phyloP scores from a whole-genome alignment of 805 yeast genomes.

The Saccharomyces cerevisiae region DNA sequence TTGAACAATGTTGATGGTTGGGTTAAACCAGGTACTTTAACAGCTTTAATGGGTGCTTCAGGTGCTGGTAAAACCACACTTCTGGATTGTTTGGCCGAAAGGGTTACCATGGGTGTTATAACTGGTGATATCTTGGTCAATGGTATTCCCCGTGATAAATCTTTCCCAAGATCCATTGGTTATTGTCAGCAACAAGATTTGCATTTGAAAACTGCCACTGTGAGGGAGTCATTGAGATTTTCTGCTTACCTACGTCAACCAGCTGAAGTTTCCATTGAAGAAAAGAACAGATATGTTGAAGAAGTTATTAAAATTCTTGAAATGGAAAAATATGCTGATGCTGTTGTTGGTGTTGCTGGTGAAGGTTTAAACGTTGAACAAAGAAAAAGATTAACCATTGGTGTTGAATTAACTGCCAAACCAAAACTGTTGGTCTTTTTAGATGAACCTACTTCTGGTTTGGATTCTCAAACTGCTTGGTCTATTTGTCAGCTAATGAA shows the following conservation, averaged over 20 bases:
- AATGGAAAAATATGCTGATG: conserved; percentile 59
- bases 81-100: conserved; percentile 60
- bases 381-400: conserved; percentile 54
- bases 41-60: conserved; percentile 71
- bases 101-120: conserved; percentile 63
- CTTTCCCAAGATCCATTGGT: conserved; percentile 58
- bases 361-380: conserved; percentile 60
- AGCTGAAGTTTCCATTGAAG: conserved; percentile 38
- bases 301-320: conserved; percentile 54
- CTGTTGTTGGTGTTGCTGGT: conserved; percentile 67
- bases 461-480: conserved; percentile 65
- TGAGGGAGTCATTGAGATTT: conserved; percentile 61
- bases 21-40: conserved; percentile 76
- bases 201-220: conserved; percentile 57
- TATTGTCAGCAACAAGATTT: conserved; percentile 74
- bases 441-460: conserved; percentile 64
- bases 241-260: conserved; percentile 67
- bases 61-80: conserved; percentile 80
- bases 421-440: conserved; percentile 52
- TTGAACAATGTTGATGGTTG: conserved; percentile 66
- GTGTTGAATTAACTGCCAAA: conserved; percentile 60
- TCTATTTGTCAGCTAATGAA: conserved; percentile 54
- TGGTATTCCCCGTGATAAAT: conserved; percentile 50
- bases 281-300: conserved; percentile 60
- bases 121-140: conserved; percentile 61